Conservation (phyloP, 2,329 filamentous ascomycete species). For the Paracoccidioides lutzii region DNA sequence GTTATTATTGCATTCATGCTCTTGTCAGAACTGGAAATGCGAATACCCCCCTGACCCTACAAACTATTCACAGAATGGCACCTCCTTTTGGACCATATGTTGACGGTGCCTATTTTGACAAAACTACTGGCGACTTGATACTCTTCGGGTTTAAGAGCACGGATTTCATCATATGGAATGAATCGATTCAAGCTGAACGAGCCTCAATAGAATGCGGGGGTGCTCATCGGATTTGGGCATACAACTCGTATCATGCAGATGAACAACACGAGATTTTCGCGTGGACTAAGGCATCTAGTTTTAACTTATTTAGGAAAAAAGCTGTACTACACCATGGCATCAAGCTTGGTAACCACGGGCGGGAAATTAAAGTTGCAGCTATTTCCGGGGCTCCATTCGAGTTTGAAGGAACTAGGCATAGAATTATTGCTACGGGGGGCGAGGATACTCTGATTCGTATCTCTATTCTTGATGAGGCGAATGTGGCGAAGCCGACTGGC, state of each 20-base stretch:
- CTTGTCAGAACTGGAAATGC: conserved; percentile 11
- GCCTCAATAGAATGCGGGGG: conserved; percentile 70
- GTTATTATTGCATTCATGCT: conserved; percentile 55
- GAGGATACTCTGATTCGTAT: conserved; percentile 67
- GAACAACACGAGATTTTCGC: conserved; percentile 44
- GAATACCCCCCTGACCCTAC: conserved; percentile 24
- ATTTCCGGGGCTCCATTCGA: conserved; percentile 22
- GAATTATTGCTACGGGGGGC: conserved; percentile 52
- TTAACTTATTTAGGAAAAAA: conserved; percentile 34
- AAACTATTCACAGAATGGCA: conserved; percentile 52
- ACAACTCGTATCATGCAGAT: conserved; percentile 20
- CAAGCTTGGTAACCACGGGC: conserved; percentile 63
- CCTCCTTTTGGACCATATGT: conserved; percentile 64
- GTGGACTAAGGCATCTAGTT: conserved; percentile 57
- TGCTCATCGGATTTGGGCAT: conserved; percentile 65
- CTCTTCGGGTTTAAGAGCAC: conserved; percentile 72
- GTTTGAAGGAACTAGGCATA: conserved; percentile 6
- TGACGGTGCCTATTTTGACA: conserved; percentile 54
- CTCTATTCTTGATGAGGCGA: conserved; percentile 27
- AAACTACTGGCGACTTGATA: conserved; percentile 43
- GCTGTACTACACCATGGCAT: conserved; percentile 37
- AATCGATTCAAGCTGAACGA: conserved; percentile 55
- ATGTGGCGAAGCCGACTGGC: conserved; percentile 12
- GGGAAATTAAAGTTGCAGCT: conserved; percentile 63
- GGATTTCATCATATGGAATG: conserved; percentile 71